These are phyloP conservation scores for Cyclostephanos invisitatus DNA, from an alignment of 108 stramenopile genomes.

Conservation along the genomic window DNA sequence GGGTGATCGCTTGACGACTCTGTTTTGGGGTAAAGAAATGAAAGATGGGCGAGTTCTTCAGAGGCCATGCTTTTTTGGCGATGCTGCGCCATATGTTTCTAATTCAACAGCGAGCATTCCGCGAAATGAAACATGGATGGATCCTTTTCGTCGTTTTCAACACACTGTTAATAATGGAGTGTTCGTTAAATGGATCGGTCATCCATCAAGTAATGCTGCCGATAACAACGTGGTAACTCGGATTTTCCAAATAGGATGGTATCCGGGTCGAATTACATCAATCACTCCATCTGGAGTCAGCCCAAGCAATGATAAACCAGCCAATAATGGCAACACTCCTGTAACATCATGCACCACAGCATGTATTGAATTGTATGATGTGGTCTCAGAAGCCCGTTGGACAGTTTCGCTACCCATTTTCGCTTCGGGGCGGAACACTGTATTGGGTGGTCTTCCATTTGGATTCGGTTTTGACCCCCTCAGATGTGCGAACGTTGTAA, in stretches of 20 bases:
- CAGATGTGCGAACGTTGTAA: constrained; percentile 17
- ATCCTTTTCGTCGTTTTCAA: constrained; percentile 21
- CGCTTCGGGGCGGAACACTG: not conserved
- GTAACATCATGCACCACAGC: not conserved
- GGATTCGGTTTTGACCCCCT: constrained; percentile 33
- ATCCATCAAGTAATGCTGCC: not conserved
- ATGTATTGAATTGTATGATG: constrained; percentile 35
- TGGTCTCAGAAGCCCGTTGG: constrained; percentile 31
- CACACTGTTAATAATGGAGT: constrained; percentile 39
- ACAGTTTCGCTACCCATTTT: constrained; percentile 11
- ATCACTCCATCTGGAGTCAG: not conserved
- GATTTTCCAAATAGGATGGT: constrained; percentile 30
- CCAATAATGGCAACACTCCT: not conserved
- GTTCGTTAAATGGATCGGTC: constrained; percentile 34
- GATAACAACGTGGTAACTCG: not conserved
- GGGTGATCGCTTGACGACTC: constrained; percentile 32
- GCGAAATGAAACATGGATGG: constrained; percentile 41
- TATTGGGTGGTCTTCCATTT: constrained; percentile 38
- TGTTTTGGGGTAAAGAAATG: constrained; percentile 41
- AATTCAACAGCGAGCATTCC: constrained; percentile 14
- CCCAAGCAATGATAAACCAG: not conserved
- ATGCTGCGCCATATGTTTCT: not conserved
- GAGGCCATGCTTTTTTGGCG: constrained; percentile 34
- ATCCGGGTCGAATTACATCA: constrained; percentile 34
- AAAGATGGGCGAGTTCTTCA: constrained; percentile 30